Evolutionary conservation across 345 rosid species (phyloP).

Genomic region (Zanthoxylum bungeanum): DNA sequence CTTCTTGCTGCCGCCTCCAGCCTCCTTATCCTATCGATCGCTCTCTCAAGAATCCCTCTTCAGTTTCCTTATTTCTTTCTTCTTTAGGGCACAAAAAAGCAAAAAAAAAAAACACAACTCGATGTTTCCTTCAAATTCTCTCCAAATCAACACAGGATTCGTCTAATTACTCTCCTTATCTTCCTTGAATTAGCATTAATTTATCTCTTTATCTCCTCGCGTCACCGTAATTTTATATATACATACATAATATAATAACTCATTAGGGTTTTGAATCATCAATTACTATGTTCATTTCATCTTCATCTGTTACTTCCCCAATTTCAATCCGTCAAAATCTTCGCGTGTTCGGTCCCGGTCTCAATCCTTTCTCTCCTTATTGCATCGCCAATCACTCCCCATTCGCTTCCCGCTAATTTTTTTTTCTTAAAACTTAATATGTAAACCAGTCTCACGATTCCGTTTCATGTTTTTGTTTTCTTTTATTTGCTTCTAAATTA

Average conservation of each 20-base stretch:
- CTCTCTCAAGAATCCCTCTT: neutral
- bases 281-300: conserved; percentile 49
- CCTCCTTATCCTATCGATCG: neutral
- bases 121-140: conserved; percentile 14
- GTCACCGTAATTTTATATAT: too few species aligned
- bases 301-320: too few species aligned
- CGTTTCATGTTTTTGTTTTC: neutral
- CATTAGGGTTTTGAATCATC: conserved; percentile 20
- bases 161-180: conserved; percentile 5
- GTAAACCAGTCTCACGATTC: conserved; percentile 13
- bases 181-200: neutral
- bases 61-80: neutral
- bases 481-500: neutral
- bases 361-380: conserved; percentile 89
- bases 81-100: neutral
- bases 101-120: neutral
- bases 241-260: neutral
- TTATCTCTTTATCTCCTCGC: neutral
- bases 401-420: conserved; percentile 51
- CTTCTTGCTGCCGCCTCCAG: too few species aligned
- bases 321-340: conserved; percentile 45
- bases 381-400: conserved; percentile 91
- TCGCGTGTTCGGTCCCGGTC: conserved; percentile 88
- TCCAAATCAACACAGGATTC: conserved; percentile 23
- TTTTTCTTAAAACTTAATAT: neutral